Evolutionary conservation across 768 basidiomycete species (phyloP).

Genomic region (Terana coerulea): DNA sequence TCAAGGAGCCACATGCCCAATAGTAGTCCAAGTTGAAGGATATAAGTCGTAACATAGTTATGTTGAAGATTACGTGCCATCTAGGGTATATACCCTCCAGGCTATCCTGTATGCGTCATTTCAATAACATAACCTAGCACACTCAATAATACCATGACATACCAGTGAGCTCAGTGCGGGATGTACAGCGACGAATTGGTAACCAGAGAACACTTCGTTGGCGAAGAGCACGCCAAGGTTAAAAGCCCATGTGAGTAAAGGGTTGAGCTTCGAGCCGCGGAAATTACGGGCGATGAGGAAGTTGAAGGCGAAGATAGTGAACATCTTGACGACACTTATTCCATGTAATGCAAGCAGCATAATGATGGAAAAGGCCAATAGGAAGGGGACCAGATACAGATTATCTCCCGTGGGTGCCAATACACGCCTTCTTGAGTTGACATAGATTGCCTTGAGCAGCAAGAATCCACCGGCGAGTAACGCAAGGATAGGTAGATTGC

Average conservation of each 20-base stretch:
- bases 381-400: slow-evolving; percentile 50
- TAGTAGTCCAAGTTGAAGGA: slow-evolving; percentile 93
- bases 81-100: slow-evolving; percentile 78
- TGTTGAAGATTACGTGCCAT: slow-evolving; percentile 94
- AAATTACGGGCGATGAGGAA: slow-evolving; percentile 54
- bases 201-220: slow-evolving; percentile 77
- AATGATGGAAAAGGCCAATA: slow-evolving; percentile 54
- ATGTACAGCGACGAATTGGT: slow-evolving; percentile 56
- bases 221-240: slow-evolving; percentile 70
- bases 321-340: slow-evolving; percentile 70
- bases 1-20: slow-evolving; percentile 58
- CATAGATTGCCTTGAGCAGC: slow-evolving; percentile 47
- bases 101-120: slow-evolving; percentile 42
- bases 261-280: slow-evolving; percentile 40
- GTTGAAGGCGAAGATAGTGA: slow-evolving; percentile 67
- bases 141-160: slow-evolving; percentile 24
- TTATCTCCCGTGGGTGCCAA: slow-evolving; percentile 5
- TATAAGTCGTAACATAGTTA: slow-evolving; percentile 90
- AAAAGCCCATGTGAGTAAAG: slow-evolving; percentile 69
- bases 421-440: background rate
- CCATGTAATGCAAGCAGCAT: slow-evolving; percentile 81
- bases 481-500: slow-evolving; percentile 66
- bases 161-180: slow-evolving; percentile 60
- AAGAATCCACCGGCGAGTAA: slow-evolving; percentile 52
- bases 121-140: slow-evolving; percentile 5